Evolutionary conservation across 2,329 filamentous ascomycete genomes (phyloP), one percentile per base, ranked within the genome.

Genomic region (Calonectria fujianensis): DNA sequence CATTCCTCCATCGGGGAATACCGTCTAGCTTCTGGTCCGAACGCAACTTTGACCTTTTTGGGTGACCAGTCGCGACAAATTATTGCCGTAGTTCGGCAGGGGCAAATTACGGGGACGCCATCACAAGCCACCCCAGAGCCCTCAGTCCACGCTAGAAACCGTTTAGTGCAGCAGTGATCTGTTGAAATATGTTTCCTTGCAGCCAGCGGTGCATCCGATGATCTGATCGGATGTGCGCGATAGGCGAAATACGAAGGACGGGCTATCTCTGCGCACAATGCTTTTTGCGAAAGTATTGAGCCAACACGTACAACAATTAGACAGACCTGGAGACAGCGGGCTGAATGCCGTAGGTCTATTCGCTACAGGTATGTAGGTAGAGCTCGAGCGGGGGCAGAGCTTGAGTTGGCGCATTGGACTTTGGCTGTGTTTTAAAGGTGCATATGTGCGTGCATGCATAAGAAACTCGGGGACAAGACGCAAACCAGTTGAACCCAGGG

Each of bases 21-120:
- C 24, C 20, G 2, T 48, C 8, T 24, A 48, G 45, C 45, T n/a
- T 24, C 24, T 48, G 45, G n/a, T 48, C 45, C n/a, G 45, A 13
- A 48, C 45, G 20, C 45, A 48, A 48, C 45, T n/a, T 48, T 48
- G 45, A 48, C 45, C 45, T 13, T 13, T 48, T 48, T 4, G 45
- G n/a, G 45, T 13, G n/a, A 13, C 2, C 9, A 13, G 45, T 48
- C 13, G 10, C 45, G 45, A 48, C 45, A 24, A 48, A 48, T 48
- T 48, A 48, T 48, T 20, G 10, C 20, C n/a, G n/a, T 48, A 24
- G 45, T 24, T 48, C 45, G 45, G 45, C 45, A 48, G 45, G 45
- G 45, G 45, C 45, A 48, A 48, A 48, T 48, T 48, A 48, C 20
- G 45, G 45, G 45, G 45, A 48, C 45, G 45, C 45, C n/a, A 48